These are phyloP conservation scores for Solanum dulcamara DNA, from an alignment of 257 asterid genomes.

Conservation along the genomic window DNA sequence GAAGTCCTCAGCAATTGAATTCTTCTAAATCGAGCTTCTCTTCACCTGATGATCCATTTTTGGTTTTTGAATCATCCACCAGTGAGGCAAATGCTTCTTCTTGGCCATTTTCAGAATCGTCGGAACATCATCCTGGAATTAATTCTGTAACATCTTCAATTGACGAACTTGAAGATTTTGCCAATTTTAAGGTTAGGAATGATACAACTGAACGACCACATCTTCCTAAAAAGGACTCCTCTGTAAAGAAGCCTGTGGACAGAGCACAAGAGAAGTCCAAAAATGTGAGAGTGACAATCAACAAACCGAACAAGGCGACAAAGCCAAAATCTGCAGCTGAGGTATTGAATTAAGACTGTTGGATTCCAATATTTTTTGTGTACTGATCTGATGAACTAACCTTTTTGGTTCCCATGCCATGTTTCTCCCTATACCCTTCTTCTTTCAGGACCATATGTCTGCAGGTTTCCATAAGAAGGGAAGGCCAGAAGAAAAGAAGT, in stretches of 20 bases:
- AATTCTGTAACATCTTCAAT: slow-evolving; percentile 25
- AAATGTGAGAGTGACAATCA: background rate
- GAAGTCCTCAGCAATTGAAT: slow-evolving; percentile 20
- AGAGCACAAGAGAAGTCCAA: background rate
- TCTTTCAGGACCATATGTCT: slow-evolving; percentile 43
- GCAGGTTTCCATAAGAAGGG: slow-evolving; percentile 31
- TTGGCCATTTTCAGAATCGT: slow-evolving; percentile 36
- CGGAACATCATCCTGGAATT: slow-evolving; percentile 18
- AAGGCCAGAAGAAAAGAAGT: slow-evolving; percentile 27
- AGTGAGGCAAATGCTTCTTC: slow-evolving; percentile 22
- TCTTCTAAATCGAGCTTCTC: slow-evolving; percentile 30
- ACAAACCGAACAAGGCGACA: slow-evolving; percentile 14
- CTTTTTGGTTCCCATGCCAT: background rate
- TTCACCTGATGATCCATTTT: slow-evolving; percentile 48
- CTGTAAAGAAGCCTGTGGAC: background rate
- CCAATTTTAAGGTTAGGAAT: slow-evolving; percentile 17
- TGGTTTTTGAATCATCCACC: slow-evolving; percentile 35
- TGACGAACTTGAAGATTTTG: slow-evolving; percentile 51
- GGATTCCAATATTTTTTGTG: background rate
- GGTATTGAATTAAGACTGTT: slow-evolving; percentile 28
- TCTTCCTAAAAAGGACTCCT: slow-evolving; percentile 6
- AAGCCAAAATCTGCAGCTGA: slow-evolving; percentile 27
- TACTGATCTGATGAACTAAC: background rate
- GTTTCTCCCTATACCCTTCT: background rate
- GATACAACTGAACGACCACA: background rate